Conservation (phyloP, 345 rosid species). For the Cardamine resedifolia region DNA sequence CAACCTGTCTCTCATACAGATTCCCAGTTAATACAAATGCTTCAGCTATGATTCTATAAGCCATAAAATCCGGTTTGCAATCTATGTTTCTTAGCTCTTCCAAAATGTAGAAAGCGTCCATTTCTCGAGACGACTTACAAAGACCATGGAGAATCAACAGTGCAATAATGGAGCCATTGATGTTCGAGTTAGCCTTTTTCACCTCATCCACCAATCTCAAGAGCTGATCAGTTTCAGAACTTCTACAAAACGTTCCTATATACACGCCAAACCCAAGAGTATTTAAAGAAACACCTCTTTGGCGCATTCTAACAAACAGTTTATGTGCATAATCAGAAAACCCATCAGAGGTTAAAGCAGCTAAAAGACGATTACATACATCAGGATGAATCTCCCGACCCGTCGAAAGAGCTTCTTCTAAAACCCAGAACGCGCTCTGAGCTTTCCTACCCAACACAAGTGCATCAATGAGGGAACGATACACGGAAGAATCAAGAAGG, state of each 20-base stretch:
- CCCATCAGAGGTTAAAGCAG: constrained; percentile 60
- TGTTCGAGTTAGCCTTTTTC: constrained; percentile 32
- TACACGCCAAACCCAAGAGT: constrained; percentile 76
- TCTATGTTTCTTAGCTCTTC: constrained; percentile 68
- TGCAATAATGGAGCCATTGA: constrained; percentile 75
- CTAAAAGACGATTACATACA: constrained; percentile 69
- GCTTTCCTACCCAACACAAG: constrained; percentile 47
- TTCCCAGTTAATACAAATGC: constrained; percentile 51
- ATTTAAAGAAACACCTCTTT: constrained; percentile 45
- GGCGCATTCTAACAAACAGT: constrained; percentile 66
- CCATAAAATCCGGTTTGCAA: constrained; percentile 91
- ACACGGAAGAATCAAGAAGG: constrained; percentile 55
- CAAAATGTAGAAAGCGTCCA: constrained; percentile 59
- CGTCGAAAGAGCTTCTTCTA: constrained; percentile 43
- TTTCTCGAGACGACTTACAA: constrained; percentile 59
- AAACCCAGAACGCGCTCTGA: constrained; percentile 62
- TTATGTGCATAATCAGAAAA: constrained; percentile 47
- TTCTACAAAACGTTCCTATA: constrained; percentile 55
- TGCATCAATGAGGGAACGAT: constrained; percentile 46
- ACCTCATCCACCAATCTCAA: constrained; percentile 57
- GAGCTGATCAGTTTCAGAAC: constrained; percentile 40
- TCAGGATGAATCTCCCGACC: constrained; percentile 46
- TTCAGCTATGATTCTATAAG: constrained; percentile 81
- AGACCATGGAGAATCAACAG: constrained; percentile 71
- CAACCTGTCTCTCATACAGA: constrained; percentile 55